Evolutionary conservation across 192 early-diverging fungal species (phyloP), one percentile per base, ranked within the genome.

Genomic region (Dispira parvispora): DNA sequence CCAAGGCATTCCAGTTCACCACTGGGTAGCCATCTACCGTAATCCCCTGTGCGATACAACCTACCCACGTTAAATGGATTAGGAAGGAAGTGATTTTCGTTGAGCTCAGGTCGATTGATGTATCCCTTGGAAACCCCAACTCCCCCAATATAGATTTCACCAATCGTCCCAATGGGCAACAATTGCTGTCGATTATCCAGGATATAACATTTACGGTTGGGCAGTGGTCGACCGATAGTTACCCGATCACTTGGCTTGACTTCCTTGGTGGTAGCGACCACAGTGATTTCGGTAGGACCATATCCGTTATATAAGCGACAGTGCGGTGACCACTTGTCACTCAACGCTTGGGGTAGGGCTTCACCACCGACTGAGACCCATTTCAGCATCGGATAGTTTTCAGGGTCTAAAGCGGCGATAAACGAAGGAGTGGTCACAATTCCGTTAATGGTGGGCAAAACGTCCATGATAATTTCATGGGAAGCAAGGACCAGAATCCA

Each of bases 31-130:
- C 66, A 68, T 18, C 57, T 26, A 0, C 45, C 69, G 4, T 68
- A 45, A 25, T 74, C 73, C 12, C 73, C 73, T 13, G 73, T 64
- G 32, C 46, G 67, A 56, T 71, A 74, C 58, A 74, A 63, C 11
- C 64, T 27, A 16, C 43, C 65, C 2, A 14, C 16, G 16, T 20
- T 45, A 27, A 76, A 73, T 3, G 72, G 72, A 54, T 76, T 70
- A n/a, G 62, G 64, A 25, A 76, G 38, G 32, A 76, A 76, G 13
- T 26, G 45, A 55, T 70, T 54, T 0, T 52, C 47, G 11, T 62
- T 71, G n/a, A 76, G 46, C 4, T 73, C 72, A 38, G 68, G 66
- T 10, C 53, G 55, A 38, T 73, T 70, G 11, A 68, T 60, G 43
- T 75, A 75, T 0, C 71, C 71, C 6, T 58, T 43, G 20, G 68